Conservation (phyloP, 2,329 filamentous ascomycete species). For the Fusarium sp. region DNA sequence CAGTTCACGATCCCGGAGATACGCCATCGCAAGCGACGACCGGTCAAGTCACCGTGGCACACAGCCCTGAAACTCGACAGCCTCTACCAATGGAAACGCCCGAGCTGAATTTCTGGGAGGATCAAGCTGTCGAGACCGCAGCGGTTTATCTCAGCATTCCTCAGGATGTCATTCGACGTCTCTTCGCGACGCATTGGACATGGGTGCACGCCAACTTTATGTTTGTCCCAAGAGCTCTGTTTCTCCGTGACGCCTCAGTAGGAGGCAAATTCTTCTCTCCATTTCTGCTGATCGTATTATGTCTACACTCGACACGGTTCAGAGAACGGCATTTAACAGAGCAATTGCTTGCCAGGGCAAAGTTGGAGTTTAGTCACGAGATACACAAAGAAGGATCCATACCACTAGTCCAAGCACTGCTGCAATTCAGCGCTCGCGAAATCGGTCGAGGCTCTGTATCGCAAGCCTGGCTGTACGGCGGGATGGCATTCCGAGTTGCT, state of each 20-base stretch:
- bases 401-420: not conserved
- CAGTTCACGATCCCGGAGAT: not conserved
- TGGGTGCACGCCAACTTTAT: slow-evolving; percentile 1
- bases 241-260: not conserved
- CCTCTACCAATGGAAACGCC: not conserved
- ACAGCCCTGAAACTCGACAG: not conserved
- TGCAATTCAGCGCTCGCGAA: not conserved
- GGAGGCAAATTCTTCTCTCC: not conserved
- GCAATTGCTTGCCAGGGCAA: not conserved
- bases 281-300: not conserved
- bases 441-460: not conserved
- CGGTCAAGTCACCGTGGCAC: not conserved
- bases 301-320: not conserved
- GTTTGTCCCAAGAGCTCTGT: not conserved
- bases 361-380: not conserved
- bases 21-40: not conserved
- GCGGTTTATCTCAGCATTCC: not conserved
- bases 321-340: not conserved
- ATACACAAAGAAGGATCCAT: not conserved
- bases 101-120: not conserved
- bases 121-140: not conserved
- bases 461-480: not conserved
- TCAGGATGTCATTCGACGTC: not conserved
- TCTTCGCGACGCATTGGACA: not conserved
- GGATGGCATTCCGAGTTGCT: not conserved